Percentiles rank a stretch among this genome's conserved stretches.
Evolutionary conservation across 2,329 filamentous ascomycete genomes (phyloP).

Genomic region (Xylaria sp.): DNA sequence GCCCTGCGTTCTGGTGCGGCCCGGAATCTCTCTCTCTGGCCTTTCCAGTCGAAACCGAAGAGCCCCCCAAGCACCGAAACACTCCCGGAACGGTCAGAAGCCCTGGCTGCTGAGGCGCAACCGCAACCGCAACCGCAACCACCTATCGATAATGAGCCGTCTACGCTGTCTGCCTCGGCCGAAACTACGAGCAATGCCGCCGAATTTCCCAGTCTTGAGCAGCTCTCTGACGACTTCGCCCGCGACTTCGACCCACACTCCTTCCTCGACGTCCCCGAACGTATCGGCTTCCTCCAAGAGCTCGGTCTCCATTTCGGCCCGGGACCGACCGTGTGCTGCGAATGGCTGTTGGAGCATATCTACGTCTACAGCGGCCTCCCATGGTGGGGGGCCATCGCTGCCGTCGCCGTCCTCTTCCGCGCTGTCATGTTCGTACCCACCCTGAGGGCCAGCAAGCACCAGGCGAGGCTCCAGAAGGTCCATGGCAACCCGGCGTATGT

Average conservation of each 20-base stretch:
- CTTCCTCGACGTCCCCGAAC: slow-evolving; percentile 74
- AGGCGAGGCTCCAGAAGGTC: slow-evolving; percentile 71
- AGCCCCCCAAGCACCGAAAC: slow-evolving; percentile 32
- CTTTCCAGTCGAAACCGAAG: slow-evolving; percentile 45
- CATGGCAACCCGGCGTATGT: slow-evolving; percentile 65
- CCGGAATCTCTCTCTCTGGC: slow-evolving; percentile 50
- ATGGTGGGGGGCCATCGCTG: slow-evolving; percentile 83
- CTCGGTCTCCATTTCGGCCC: slow-evolving; percentile 90
- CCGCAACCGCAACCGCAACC: slow-evolving; percentile 2
- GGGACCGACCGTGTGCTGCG: slow-evolving; percentile 78
- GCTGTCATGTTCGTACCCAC: slow-evolving; percentile 73
- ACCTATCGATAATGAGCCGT: slow-evolving; percentile 17
- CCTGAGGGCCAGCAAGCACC: slow-evolving; percentile 69
- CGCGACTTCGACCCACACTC: slow-evolving; percentile 24
- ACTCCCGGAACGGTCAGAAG: slow-evolving; percentile 22
- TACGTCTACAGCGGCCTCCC: slow-evolving; percentile 80
- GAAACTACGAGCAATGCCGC: slow-evolving; percentile 13
- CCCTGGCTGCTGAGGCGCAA: slow-evolving; percentile 34
- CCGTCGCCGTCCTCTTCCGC: slow-evolving; percentile 74
- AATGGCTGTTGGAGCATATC: slow-evolving; percentile 83
- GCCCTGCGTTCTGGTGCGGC: slow-evolving; percentile 47
- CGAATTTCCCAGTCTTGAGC: slow-evolving; percentile 34
- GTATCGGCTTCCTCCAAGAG: slow-evolving; percentile 83
- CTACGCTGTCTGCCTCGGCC: slow-evolving; percentile 11
- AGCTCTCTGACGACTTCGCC: slow-evolving; percentile 42